Conservation (phyloP, 352 stramenopile species). For the Phytophthora pistaciae region DNA sequence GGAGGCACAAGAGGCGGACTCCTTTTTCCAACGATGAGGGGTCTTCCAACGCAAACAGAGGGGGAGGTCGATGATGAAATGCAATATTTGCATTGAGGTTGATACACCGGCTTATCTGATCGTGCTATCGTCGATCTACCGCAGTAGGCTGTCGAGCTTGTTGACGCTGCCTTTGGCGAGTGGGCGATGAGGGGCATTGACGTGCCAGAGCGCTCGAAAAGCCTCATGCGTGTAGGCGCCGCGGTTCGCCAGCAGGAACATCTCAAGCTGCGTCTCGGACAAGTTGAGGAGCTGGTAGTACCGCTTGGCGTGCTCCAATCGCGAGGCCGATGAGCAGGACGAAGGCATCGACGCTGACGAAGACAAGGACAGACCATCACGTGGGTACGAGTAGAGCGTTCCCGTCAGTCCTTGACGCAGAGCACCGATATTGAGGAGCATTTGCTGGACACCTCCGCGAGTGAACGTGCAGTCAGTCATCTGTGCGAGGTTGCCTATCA, state of each 20-base stretch:
- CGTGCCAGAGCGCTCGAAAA: slow-evolving; percentile 80
- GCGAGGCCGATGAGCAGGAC: slow-evolving; percentile 42
- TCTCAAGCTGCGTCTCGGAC: slow-evolving; percentile 79
- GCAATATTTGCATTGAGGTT: slow-evolving; percentile 5
- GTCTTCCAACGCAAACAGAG: background rate
- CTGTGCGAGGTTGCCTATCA: slow-evolving; percentile 74
- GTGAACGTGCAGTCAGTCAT: slow-evolving; percentile 73
- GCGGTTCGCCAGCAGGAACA: slow-evolving; percentile 82
- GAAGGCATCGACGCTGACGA: slow-evolving; percentile 26
- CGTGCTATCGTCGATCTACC: slow-evolving; percentile 34
- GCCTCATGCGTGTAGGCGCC: slow-evolving; percentile 64
- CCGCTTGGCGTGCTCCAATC: slow-evolving; percentile 83
- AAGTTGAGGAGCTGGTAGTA: slow-evolving; percentile 82
- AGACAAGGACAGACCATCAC: slow-evolving; percentile 39
- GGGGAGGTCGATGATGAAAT: background rate
- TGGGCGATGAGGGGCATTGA: slow-evolving; percentile 78
- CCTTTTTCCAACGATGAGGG: slow-evolving; percentile 56
- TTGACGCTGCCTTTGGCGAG: slow-evolving; percentile 82
- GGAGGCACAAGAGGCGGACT: slow-evolving; percentile 51
- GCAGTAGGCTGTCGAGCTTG: slow-evolving; percentile 85
- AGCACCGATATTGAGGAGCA: slow-evolving; percentile 81
- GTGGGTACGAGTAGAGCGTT: slow-evolving; percentile 80
- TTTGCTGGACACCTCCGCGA: slow-evolving; percentile 78
- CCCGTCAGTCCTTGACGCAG: slow-evolving; percentile 81
- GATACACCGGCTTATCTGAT: background rate